phyloP scores from a whole-genome alignment of 2,329 filamentous ascomycete species.

The Cladophialophora immunda region DNA sequence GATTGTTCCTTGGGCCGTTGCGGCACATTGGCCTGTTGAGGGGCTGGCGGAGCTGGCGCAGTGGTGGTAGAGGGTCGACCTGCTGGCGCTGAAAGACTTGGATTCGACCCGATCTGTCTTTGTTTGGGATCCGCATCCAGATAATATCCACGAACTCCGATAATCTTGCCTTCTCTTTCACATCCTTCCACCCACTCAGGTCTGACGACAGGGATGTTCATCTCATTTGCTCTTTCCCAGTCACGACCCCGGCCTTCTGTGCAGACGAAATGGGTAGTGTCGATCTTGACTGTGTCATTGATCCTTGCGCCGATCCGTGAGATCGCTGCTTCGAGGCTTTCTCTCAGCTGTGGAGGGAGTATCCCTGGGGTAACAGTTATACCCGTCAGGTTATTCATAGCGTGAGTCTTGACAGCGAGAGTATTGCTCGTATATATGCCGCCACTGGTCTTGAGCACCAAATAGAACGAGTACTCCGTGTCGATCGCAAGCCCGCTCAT shows the following conservation, averaged over 20 bases:
- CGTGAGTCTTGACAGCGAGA: conserved; percentile 88
- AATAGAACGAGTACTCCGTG: conserved; percentile 93
- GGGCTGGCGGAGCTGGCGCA: conserved; percentile 44
- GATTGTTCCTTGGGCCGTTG: conserved; percentile 40
- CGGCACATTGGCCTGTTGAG: conserved; percentile 29
- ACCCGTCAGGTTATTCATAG: conserved; percentile 96
- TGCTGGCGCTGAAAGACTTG: conserved; percentile 25
- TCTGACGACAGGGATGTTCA: conserved; percentile 95
- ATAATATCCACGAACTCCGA: conserved; percentile 95
- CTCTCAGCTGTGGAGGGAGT: conserved; percentile 75
- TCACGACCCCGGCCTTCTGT: conserved; percentile 87
- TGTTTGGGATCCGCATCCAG: conserved; percentile 81
- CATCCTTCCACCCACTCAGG: conserved; percentile 99
- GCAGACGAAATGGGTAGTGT: conserved; percentile 98
- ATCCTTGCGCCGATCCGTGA: conserved; percentile 92
- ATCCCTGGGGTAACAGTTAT: conserved; percentile 94
- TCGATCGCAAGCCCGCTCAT: conserved; percentile 96
- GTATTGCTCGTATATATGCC: conserved; percentile 87
- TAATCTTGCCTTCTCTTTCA: conserved; percentile 88
- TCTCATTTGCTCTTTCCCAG: conserved; percentile 97
- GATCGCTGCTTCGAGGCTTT: conserved; percentile 77
- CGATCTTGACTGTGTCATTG: conserved; percentile 88
- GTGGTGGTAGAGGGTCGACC: conserved; percentile 33
- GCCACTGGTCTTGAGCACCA: conserved; percentile 88
- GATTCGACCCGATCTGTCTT: conserved; percentile 56